Evolutionary conservation across 306 rosid species (phyloP), one percentile per base, ranked within the genome.

Genomic region (Corylus americana): DNA sequence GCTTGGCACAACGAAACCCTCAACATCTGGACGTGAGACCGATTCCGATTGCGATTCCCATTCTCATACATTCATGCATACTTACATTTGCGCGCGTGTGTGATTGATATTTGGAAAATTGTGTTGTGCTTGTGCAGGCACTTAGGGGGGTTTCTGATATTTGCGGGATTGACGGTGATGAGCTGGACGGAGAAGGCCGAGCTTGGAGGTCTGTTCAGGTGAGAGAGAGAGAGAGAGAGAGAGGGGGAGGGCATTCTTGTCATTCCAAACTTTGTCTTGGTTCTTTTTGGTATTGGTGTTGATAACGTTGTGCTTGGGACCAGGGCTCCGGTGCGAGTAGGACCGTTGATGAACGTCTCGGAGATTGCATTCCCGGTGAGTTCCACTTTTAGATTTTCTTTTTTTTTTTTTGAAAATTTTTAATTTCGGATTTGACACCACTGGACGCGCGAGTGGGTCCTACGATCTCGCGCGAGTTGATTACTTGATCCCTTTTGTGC

Each of bases 1-100:
- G 70, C 89, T 7, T 86, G 90, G 94, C 98, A 95, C 87, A 95
- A 95, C 74, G 98, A 95, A 77, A 95, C 98, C 57, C 77, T 95
- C 29, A 95, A 95, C 83, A 81, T 95, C 76, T 95, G 98, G 98
- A 91, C 92, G 98, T 92, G 16, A 29, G 29, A 8, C 39, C 45
- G 48, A 35, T 50, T 45, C 66, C 14, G 5, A 14, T 12, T 22
- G 45, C 44, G 5, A 39, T 42, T 20, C 6, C n/a, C 18, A 14
- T 27, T 42, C 55, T 17, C 9, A 31, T 45, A 70, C 57, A 4
- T 51, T 39, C 20, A 1, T 4, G 4, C 0, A 2, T 27, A 22
- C 25, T 22, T 22, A 22, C 25, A 22, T 22, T 22, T 3, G 17
- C 31, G 31, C 0, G 13, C 49, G 16, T 18, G 31, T 29, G 22